Conservation (phyloP, 139 green algal species). For the Gonium pectorale region DNA sequence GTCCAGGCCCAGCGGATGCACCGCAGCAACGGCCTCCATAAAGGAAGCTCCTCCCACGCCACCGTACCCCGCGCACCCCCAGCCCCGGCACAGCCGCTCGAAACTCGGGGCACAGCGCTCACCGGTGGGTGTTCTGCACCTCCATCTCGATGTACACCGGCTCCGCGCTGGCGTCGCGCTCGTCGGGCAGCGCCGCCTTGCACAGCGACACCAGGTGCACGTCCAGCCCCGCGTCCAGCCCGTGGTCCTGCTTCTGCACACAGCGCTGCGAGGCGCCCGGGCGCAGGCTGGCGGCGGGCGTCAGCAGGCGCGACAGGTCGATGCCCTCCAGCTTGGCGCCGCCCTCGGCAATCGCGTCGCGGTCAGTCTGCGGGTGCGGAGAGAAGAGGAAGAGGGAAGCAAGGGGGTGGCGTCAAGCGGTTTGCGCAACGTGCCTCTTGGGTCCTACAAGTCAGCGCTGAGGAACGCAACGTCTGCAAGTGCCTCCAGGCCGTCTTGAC, state of each 20-base stretch:
- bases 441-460: too few relatives aligned
- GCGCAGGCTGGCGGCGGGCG: slow-evolving; percentile 83
- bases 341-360: slow-evolving; percentile 21
- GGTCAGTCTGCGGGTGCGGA: background rate
- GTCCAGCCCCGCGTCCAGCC: slow-evolving; percentile 87
- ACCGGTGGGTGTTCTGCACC: slow-evolving; percentile 88
- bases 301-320: slow-evolving; percentile 88
- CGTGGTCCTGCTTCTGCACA: slow-evolving; percentile 85
- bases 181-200: slow-evolving; percentile 74
- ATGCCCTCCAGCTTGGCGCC: slow-evolving; percentile 72
- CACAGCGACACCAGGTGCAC: slow-evolving; percentile 82
- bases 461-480: too few relatives aligned
- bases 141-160: slow-evolving; percentile 81
- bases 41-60: too few relatives aligned
- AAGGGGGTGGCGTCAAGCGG: too few relatives aligned
- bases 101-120: too few relatives aligned
- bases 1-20: too few relatives aligned
- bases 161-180: slow-evolving; percentile 27
- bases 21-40: too few relatives aligned
- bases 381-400: too few relatives aligned
- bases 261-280: slow-evolving; percentile 86
- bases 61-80: too few relatives aligned
- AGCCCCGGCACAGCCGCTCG: too few relatives aligned
- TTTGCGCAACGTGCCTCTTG: too few relatives aligned
- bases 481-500: too few relatives aligned